These are phyloP conservation scores for Trichophaea hybrida DNA, from an alignment of 2,329 filamentous ascomycete genomes.

Conservation along the genomic window DNA sequence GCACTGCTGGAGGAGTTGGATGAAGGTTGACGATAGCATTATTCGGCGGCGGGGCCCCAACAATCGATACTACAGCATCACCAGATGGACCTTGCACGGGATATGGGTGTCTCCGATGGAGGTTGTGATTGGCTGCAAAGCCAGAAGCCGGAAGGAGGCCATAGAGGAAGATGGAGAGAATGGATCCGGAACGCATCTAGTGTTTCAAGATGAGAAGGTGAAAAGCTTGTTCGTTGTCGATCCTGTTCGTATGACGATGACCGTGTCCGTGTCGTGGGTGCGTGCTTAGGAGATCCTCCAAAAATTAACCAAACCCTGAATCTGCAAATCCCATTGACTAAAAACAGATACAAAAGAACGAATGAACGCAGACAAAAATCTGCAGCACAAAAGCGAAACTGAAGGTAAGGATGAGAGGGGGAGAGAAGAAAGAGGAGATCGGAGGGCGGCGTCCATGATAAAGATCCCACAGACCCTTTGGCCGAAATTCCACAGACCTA, in stretches of 20 bases:
- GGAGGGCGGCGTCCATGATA: neutral
- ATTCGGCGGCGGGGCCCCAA: slow-evolving; percentile 3
- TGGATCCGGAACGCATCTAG: neutral
- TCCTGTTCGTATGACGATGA: slow-evolving; percentile 3
- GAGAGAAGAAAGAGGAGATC: neutral
- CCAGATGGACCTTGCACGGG: slow-evolving; percentile 11
- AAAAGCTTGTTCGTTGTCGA: slow-evolving; percentile 1
- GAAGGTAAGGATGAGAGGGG: neutral
- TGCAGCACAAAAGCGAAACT: neutral
- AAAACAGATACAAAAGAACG: neutral
- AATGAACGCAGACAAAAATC: neutral
- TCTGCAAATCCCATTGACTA: neutral
- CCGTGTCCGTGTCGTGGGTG: neutral
- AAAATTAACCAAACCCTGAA: neutral
- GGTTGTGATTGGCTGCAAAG: neutral
- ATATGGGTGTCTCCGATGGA: neutral
- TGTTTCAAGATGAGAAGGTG: neutral
- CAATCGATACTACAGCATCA: slow-evolving; percentile 9
- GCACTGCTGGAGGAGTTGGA: neutral
- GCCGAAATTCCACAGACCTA: neutral
- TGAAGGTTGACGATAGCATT: slow-evolving; percentile 1
- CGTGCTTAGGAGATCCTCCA: neutral
- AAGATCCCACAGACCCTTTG: neutral
- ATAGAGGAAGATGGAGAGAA: neutral
- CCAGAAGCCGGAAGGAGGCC: neutral